Base-by-base conservation (phyloP, 768 basidiomycete species). In the Collybia nuda region DNA sequence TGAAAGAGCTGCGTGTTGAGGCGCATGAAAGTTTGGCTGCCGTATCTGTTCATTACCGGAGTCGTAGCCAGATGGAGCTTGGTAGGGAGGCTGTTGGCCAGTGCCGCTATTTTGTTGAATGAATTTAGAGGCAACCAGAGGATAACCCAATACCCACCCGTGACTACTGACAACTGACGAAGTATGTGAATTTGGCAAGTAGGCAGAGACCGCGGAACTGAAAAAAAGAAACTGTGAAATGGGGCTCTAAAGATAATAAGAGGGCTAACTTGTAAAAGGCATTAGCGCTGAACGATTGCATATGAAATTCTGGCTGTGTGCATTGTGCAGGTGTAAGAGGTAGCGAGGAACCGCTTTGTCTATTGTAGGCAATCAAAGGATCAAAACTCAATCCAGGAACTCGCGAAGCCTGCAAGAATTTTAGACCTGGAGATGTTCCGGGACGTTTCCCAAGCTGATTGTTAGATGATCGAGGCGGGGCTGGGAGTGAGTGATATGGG, bases 251-350 rank as follows among this genome's bases (percentile, higher is more conserved):
- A 32, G 6, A 32, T 32, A 11, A 5, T 11, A 11, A 11, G 14
- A 11, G 6, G 32, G 32, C 76, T 43, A 56, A 81, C 86, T 79
- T 83, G 69, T 88, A 88, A 24, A 87, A 75, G 2, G 78, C 69
- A 14, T 71, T 54, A 1, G 78, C 61, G 22, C 56, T 49, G 14
- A 59, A 45, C 41, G 32, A 11, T 32, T 32, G 32, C 32, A 14
- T 32, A 32, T 32, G 32, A 11, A 11, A 3, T 28, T n/a, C n/a
- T n/a, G n/a, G n/a, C n/a, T 28, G 28, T 28, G 28, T 28, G 28
- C 47, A 48, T n/a, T 53, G 54, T 42, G 23, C 52, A 53, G 23
- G 52, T 54, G 36, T 52, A 62, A 14, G 62, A 48, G 47, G 49
- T 17, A 28, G 38, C 9, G 48, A 28, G 3, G 28, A 43, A 11